phyloP scores from a whole-genome alignment of 192 early-diverging fungal species.

The Coemansia pectinata region DNA sequence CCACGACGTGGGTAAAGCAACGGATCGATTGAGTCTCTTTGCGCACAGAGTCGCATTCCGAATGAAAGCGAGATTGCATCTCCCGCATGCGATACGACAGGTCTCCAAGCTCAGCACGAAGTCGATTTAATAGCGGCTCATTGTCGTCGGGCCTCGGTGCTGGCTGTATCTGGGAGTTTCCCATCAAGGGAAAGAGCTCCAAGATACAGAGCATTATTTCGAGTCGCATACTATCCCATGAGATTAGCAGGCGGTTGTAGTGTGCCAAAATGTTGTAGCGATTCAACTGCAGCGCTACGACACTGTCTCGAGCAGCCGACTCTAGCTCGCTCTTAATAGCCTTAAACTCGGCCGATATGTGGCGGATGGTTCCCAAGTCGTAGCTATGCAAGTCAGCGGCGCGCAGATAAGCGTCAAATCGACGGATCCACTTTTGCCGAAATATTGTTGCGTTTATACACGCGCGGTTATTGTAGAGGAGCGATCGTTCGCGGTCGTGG shows the following conservation, averaged over 20 bases:
- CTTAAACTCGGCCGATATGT: neutral
- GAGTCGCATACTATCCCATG: slow-evolving; percentile 35
- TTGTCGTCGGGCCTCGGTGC: neutral
- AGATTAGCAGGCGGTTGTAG: slow-evolving; percentile 32
- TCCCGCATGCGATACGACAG: slow-evolving; percentile 22
- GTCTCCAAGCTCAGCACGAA: slow-evolving; percentile 50
- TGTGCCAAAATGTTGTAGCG: slow-evolving; percentile 31
- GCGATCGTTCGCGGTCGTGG: slow-evolving; percentile 25
- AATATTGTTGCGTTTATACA: slow-evolving; percentile 27
- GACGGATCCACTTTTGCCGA: slow-evolving; percentile 21
- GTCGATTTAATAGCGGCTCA: slow-evolving; percentile 12
- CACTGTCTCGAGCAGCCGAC: slow-evolving; percentile 20
- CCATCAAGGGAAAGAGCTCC: slow-evolving; percentile 19
- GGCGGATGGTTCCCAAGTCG: neutral
- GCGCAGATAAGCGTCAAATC: slow-evolving; percentile 9
- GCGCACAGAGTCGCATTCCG: neutral
- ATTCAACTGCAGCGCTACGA: slow-evolving; percentile 25
- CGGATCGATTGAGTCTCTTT: slow-evolving; percentile 7
- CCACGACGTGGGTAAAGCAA: neutral
- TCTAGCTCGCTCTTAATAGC: slow-evolving; percentile 13
- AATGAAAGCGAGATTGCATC: slow-evolving; percentile 7
- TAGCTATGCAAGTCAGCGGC: neutral
- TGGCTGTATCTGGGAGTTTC: neutral
- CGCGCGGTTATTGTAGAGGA: slow-evolving; percentile 33
- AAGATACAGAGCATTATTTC: slow-evolving; percentile 28